Base-by-base conservation (phyloP, 164 flowering plant genomes). In the Annona cherimola region DNA sequence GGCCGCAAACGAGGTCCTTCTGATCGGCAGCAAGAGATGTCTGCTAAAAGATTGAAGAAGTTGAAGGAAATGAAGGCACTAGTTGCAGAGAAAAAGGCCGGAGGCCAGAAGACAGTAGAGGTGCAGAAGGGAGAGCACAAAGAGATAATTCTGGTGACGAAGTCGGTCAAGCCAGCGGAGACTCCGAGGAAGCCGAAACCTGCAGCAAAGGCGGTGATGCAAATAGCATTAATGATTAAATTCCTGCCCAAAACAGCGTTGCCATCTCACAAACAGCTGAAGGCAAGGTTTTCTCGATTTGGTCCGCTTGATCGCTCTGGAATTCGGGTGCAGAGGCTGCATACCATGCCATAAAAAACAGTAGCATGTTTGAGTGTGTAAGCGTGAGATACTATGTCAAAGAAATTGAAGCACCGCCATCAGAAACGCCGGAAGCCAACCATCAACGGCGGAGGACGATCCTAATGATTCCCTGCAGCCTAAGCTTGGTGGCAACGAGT, bases 261-360 rank as follows among this genome's bases (percentile, higher is more conserved):
- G 63, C 98, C 99, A 5, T 91, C 99, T 1, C 69, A 42, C 4
- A 69, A 83, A 1, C 92, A 88, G 80, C 82, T 96, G 75, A 93
- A 88, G 83, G 99, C 94, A 3, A 86, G 84, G 66, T 90, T 96
- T 75, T 92, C 90, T 8, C 87, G 99, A 3, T 96, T 92, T 75
- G 98, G 99, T 61, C 89, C 91, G 6, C 74, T 96, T 20, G 99
- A 96, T 74, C 86, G 81, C 61, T 70, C 83, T 1, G 85, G 82
- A 2, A 86, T 81, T 43, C 90, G 98, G 4, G 83, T 90, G 99
- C 97, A 0, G 75, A 81, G 64, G 84, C 85, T 3, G 98, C 99
- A 11, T 79, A 72, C 45, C 80, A 79, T 82, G 95, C 91, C 1
- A 9, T 67, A 6, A 80, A 82, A 55, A 91, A 81, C 77, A 79